Conservation (phyloP, 805 yeast species). For the Lachancea thermotolerans region DNA sequence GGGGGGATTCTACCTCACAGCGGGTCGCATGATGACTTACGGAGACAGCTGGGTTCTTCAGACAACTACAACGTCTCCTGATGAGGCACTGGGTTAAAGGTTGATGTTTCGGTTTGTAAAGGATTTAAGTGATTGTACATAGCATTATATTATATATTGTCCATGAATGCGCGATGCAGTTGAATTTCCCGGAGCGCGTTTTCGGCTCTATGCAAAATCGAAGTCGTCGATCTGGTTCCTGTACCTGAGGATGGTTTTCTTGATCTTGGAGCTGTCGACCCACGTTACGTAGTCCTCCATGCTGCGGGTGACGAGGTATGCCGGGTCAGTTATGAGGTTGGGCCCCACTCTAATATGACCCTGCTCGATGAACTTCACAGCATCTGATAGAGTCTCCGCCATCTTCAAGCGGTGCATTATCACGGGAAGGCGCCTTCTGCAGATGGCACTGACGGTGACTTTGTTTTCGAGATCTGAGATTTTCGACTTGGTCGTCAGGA, state of each 20-base stretch:
- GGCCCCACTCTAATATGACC: conserved; percentile 99
- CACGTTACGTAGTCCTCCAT: conserved; percentile 97
- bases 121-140: background rate
- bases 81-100: background rate
- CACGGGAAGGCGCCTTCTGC: conserved; percentile 88
- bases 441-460: conserved; percentile 84
- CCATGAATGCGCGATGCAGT: background rate
- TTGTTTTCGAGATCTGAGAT: conserved; percentile 88
- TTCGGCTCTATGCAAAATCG: conserved; percentile 35
- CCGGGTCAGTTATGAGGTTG: conserved; percentile 90
- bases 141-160: conserved; percentile 1
- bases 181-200: no score
- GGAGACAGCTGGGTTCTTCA: conserved; percentile 36
- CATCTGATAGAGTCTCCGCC: conserved; percentile 87
- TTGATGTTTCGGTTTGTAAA: background rate
- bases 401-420: conserved; percentile 90
- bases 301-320: conserved; percentile 84
- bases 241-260: conserved; percentile 78
- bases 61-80: conserved; percentile 29
- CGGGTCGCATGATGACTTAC: conserved; percentile 35
- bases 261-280: conserved; percentile 95
- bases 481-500: conserved; percentile 80
- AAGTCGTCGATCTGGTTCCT: conserved; percentile 66
- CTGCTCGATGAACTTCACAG: conserved; percentile 87
- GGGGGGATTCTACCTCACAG: conserved; percentile 33